phyloP scores from a whole-genome alignment of 306 rosid genomes.

The barrel medic (Medicago truncatula) region DNA sequence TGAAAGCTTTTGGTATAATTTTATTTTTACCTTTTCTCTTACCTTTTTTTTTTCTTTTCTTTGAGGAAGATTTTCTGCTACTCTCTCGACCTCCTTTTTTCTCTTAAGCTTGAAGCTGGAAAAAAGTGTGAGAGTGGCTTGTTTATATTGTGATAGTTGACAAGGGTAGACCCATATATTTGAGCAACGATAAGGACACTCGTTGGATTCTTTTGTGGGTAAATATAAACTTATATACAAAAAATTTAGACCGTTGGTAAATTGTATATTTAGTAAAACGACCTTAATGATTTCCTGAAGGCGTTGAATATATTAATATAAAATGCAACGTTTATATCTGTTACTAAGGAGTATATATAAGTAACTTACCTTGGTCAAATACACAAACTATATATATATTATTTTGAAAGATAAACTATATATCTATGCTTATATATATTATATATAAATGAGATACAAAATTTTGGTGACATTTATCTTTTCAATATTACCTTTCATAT shows the following conservation, averaged over 20 bases:
- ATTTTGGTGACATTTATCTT: too few species aligned
- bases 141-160: too few species aligned
- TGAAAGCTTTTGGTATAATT: background rate
- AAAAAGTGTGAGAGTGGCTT: background rate
- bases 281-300: background rate
- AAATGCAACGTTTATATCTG: background rate
- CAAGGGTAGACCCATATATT: background rate
- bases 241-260: background rate
- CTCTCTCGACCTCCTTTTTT: background rate
- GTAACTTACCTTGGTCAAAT: constrained; percentile 10
- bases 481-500: too few species aligned
- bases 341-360: background rate
- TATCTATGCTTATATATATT: too few species aligned
- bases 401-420: too few species aligned
- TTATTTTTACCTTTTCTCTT: constrained; percentile 19
- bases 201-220: background rate
- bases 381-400: too few species aligned
- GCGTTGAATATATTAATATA: background rate
- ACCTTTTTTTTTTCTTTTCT: too few species aligned
- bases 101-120: background rate
- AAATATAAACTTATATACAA: background rate
- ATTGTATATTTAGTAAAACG: background rate
- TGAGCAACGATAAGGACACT: background rate
- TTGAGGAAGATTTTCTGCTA: constrained; percentile 2
- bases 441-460: too few species aligned